phyloP scores from a whole-genome alignment of 106 monocot genomes.

The Xerophyta viscosa region DNA sequence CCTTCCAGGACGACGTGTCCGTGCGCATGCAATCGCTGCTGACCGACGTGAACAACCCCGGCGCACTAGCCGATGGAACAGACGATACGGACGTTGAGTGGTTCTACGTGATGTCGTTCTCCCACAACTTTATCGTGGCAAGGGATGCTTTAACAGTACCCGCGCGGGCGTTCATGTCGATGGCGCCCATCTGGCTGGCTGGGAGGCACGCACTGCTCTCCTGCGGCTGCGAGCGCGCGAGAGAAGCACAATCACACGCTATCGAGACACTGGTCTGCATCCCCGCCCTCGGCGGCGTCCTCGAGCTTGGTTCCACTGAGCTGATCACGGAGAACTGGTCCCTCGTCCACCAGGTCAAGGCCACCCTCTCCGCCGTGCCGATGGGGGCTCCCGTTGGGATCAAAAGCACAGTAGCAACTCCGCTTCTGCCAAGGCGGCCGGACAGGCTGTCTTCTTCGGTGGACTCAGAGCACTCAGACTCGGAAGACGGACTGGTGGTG shows the following conservation, averaged over 20 bases:
- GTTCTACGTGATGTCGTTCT: constrained; percentile 48
- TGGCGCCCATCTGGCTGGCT: constrained; percentile 27
- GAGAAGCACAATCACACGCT: constrained; percentile 37
- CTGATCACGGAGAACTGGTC: constrained; percentile 23
- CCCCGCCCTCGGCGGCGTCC: constrained; percentile 30
- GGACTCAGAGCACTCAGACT: constrained; percentile 21
- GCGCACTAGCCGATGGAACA: too few relatives aligned
- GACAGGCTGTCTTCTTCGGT: constrained; percentile 13
- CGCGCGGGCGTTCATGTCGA: constrained; percentile 22
- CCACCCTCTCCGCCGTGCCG: constrained; percentile 7
- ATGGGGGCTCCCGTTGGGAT: not conserved
- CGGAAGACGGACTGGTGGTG: not conserved
- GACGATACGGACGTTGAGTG: too few relatives aligned
- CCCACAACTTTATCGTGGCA: constrained; percentile 19
- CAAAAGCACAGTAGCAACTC: not conserved
- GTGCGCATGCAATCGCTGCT: too few relatives aligned
- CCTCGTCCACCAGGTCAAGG: constrained; percentile 31
- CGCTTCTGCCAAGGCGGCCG: not conserved
- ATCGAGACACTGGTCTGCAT: constrained; percentile 44
- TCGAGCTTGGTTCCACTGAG: constrained; percentile 45
- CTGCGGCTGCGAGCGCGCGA: constrained; percentile 25
- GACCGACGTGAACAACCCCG: too few relatives aligned
- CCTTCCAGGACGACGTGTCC: too few relatives aligned
- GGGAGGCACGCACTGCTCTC: constrained; percentile 19
- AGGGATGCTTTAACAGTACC: constrained; percentile 21